These are phyloP conservation scores for Arthonia radiata DNA, from an alignment of 495 filamentous ascomycete genomes.

Conservation along the genomic window DNA sequence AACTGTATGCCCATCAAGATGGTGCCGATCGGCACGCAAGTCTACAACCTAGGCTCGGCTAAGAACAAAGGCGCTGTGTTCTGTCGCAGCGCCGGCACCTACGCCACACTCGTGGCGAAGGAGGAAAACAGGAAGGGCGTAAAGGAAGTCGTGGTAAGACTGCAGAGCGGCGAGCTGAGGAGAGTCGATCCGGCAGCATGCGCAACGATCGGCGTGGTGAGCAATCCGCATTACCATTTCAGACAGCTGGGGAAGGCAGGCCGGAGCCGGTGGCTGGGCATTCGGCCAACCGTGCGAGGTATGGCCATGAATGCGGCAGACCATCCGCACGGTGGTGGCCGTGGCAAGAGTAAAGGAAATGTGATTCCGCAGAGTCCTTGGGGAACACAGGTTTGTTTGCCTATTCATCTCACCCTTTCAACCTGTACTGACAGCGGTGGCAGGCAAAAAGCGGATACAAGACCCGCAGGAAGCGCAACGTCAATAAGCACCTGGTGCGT, in stretches of 20 bases:
- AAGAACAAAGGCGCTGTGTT: conserved; percentile 54
- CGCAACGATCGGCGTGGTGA: conserved; percentile 77
- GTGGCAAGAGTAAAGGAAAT: conserved; percentile 98
- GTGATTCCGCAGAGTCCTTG: conserved; percentile 80
- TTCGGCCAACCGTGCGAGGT: conserved; percentile 83
- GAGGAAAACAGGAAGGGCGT: conserved; percentile 30
- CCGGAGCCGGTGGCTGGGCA: conserved; percentile 72
- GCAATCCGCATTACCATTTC: conserved; percentile 78
- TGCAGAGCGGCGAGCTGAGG: conserved; percentile 81
- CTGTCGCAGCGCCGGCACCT: conserved; percentile 81
- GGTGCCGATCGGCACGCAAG: conserved; percentile 72
- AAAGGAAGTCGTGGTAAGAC: conserved; percentile 33
- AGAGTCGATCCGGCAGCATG: conserved; percentile 75
- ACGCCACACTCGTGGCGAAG: conserved; percentile 65
- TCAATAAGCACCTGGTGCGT: conserved; percentile 17
- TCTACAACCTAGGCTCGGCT: conserved; percentile 69
- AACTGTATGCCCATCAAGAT: conserved; percentile 89
- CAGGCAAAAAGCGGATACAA: conserved; percentile 94
- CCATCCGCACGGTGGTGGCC: conserved; percentile 94
- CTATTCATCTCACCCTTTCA: conserved; percentile 2
- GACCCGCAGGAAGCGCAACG: conserved; percentile 40
- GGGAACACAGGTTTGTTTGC: conserved; percentile 63
- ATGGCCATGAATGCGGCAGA: conserved; percentile 95
- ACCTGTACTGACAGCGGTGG: conserved; percentile 11
- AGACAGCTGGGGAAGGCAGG: conserved; percentile 85